Conservation (phyloP, 805 yeast genomes). For the Saccharomycopsis sp. region DNA sequence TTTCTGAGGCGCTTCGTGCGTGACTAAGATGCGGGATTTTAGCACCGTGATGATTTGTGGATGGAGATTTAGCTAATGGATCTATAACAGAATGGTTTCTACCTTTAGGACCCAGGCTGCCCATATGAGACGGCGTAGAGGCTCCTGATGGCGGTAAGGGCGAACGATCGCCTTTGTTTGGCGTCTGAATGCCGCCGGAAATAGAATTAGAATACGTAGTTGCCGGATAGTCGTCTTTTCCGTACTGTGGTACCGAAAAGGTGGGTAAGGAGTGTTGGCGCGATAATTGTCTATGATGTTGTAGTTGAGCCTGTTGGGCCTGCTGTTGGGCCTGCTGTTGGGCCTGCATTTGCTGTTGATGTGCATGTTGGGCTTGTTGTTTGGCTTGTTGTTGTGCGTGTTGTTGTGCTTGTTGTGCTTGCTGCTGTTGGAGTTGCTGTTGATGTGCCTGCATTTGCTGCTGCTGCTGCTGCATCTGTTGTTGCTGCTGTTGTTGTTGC, state of each 20-base stretch:
- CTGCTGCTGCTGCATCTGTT: too few species aligned
- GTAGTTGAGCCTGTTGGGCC: background rate
- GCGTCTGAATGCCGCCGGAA: background rate
- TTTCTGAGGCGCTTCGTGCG: background rate
- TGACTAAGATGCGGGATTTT: background rate
- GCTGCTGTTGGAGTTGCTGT: conserved; percentile 23
- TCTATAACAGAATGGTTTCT: conserved; percentile 10
- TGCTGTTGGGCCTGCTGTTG: background rate
- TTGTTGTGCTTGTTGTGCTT: conserved; percentile 5
- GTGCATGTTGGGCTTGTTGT: conserved; percentile 13
- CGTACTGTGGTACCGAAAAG: conserved; percentile 5
- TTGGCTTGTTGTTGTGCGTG: conserved; percentile 11
- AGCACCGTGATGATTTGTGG: background rate
- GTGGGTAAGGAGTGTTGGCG: background rate
- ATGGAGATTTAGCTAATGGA: conserved; percentile 9
- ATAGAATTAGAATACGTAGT: background rate
- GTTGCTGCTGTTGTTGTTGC: too few species aligned
- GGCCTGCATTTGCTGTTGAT: background rate
- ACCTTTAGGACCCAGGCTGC: background rate
- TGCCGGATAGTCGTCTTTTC: background rate
- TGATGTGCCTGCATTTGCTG: conserved; percentile 20
- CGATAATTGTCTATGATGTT: background rate
- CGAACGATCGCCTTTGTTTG: background rate
- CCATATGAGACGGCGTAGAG: background rate
- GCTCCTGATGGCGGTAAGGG: background rate